Evolutionary conservation across 495 filamentous ascomycete genomes (phyloP).

Genomic region (Oidiodendron maius): DNA sequence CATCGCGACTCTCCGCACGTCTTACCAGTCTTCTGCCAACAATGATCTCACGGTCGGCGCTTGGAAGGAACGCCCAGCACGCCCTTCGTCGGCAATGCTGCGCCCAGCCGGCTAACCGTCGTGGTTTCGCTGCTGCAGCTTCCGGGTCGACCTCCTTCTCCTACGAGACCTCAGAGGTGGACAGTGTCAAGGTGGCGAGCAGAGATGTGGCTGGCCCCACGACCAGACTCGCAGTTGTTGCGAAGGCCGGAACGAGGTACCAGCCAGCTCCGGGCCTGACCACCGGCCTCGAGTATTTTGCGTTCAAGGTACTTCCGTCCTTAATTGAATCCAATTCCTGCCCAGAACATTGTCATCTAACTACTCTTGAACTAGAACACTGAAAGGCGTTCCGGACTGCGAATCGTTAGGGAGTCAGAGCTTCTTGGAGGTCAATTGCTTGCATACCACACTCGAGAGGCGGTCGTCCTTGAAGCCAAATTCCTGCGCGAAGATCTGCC

Average conservation of each 20-base stretch:
- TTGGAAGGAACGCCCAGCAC: constrained; percentile 72
- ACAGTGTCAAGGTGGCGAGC: constrained; percentile 85
- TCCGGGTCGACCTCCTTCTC: constrained; percentile 67
- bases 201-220: constrained; percentile 83
- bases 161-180: constrained; percentile 80
- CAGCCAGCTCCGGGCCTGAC: constrained; percentile 83
- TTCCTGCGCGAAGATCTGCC: constrained; percentile 93
- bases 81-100: constrained; percentile 62
- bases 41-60: constrained; percentile 81
- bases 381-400: constrained; percentile 73
- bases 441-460: constrained; percentile 85
- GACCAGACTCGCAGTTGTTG: constrained; percentile 81
- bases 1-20: constrained; percentile 9
- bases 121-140: constrained; percentile 75
- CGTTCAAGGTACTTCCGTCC: constrained; percentile 70
- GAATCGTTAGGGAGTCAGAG: constrained; percentile 91
- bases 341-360: background rate
- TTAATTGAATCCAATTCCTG: background rate
- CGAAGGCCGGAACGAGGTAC: constrained; percentile 89
- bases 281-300: constrained; percentile 84
- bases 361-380: constrained; percentile 57
- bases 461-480: constrained; percentile 82
- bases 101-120: constrained; percentile 48
- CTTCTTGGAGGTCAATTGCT: constrained; percentile 83
- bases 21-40: constrained; percentile 40